Conservation (phyloP, 805 yeast species). For the Metschnikowia borealis region DNA sequence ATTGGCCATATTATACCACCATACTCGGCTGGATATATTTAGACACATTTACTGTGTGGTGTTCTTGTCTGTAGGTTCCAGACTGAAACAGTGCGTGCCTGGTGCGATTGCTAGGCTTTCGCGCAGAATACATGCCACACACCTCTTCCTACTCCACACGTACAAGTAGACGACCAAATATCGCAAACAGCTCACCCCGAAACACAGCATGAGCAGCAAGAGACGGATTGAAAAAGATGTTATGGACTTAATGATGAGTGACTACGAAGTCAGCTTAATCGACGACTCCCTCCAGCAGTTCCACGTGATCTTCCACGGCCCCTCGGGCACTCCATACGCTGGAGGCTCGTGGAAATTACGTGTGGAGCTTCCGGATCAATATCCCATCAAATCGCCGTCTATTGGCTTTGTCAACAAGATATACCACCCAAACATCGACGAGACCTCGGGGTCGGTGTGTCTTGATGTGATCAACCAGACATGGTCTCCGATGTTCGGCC, state of each 20-base stretch:
- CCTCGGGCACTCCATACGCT: conserved; percentile 75
- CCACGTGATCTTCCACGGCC: conserved; percentile 81
- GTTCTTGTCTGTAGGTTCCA: not conserved
- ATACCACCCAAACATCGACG: conserved; percentile 94
- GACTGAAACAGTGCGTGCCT: not conserved
- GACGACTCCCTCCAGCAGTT: conserved; percentile 81
- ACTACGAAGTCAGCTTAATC: conserved; percentile 78
- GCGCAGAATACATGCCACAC: conserved; percentile 2
- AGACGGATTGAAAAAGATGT: conserved; percentile 91
- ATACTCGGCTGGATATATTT: not conserved
- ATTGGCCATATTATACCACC: too few species aligned
- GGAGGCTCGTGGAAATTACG: conserved; percentile 88
- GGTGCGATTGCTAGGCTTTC: conserved; percentile 3
- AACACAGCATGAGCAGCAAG: conserved; percentile 29
- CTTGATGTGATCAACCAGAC: conserved; percentile 95
- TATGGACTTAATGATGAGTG: conserved; percentile 94
- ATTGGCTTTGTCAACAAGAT: conserved; percentile 90
- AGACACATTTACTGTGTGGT: not conserved
- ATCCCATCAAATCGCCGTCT: conserved; percentile 94
- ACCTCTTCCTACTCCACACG: conserved; percentile 4
- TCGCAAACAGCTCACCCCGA: not conserved
- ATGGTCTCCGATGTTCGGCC: conserved; percentile 97
- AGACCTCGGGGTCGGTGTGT: conserved; percentile 85
- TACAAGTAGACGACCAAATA: not conserved
- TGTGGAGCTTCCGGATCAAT: conserved; percentile 91